phyloP scores from a whole-genome alignment of 2,329 filamentous ascomycete genomes.

The Colletotrichum neosansevieriae region DNA sequence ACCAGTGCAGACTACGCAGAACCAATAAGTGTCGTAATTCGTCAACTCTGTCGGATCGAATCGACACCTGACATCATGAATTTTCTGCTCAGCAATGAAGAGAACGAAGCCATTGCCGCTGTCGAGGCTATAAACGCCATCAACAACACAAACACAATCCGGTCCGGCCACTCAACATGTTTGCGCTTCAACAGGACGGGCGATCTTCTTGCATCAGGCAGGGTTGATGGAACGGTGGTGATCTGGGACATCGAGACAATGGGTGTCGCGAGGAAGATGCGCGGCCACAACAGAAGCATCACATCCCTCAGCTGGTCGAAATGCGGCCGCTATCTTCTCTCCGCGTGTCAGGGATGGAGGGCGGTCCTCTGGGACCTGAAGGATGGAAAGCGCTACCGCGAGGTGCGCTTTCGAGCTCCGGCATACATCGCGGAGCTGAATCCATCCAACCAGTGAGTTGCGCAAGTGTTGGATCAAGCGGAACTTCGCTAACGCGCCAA shows the following conservation, averaged over 20 bases:
- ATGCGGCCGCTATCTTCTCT: slow-evolving; percentile 90
- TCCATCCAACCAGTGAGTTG: slow-evolving; percentile 83
- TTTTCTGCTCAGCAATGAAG: slow-evolving; percentile 69
- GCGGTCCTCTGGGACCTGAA: slow-evolving; percentile 94
- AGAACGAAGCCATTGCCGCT: slow-evolving; percentile 39
- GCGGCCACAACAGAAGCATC: slow-evolving; percentile 93
- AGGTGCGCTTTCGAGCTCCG: slow-evolving; percentile 90
- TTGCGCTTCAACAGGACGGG: slow-evolving; percentile 93
- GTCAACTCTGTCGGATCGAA: background rate
- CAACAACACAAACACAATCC: slow-evolving; percentile 87
- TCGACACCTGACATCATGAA: slow-evolving; percentile 60
- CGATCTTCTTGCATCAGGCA: slow-evolving; percentile 93
- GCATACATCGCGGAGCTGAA: slow-evolving; percentile 97
- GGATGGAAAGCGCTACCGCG: slow-evolving; percentile 77
- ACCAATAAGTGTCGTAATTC: background rate
- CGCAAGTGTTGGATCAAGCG: background rate
- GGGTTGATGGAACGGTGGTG: slow-evolving; percentile 93
- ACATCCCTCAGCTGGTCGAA: slow-evolving; percentile 96
- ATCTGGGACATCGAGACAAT: slow-evolving; percentile 98
- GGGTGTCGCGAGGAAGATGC: slow-evolving; percentile 92
- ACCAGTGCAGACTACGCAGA: background rate
- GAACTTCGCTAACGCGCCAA: slow-evolving; percentile 20
- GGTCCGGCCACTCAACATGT: slow-evolving; percentile 75
- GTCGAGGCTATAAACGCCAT: slow-evolving; percentile 41
- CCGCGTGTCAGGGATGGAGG: slow-evolving; percentile 95